Percentiles rank a stretch among this genome's conserved stretches.
Conservation (phyloP, 345 rosid genomes). For the Heritiera littoralis region DNA sequence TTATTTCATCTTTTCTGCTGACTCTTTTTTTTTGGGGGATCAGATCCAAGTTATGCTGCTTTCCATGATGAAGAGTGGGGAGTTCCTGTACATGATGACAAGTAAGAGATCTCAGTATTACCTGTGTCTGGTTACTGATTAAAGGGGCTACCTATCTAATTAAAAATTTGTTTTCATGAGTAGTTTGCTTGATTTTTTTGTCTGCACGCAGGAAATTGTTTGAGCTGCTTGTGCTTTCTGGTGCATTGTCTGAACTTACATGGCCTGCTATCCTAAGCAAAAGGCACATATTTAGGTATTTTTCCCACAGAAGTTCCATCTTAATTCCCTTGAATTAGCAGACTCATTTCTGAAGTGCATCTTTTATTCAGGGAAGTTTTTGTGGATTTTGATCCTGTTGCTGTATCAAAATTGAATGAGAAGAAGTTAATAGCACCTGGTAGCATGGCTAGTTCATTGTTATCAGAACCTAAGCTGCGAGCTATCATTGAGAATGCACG, state of each 20-base stretch:
- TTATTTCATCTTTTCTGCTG: conserved; percentile 26
- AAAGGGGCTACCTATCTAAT: conserved; percentile 5
- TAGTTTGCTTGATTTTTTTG: conserved; percentile 22
- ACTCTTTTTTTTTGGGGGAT: conserved; percentile 28
- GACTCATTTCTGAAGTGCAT: conserved; percentile 1
- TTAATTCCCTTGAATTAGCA: conserved; percentile 11
- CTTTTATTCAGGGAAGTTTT: conserved; percentile 68
- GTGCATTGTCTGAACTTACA: conserved; percentile 62
- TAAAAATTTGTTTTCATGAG: conserved; percentile 12
- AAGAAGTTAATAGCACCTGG: conserved; percentile 70
- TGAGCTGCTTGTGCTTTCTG: conserved; percentile 67
- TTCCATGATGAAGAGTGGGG: conserved; percentile 99
- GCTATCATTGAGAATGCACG: conserved; percentile 77
- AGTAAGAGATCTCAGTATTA: conserved; percentile 41
- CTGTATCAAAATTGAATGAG: conserved; percentile 75
- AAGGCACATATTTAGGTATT: conserved; percentile 68
- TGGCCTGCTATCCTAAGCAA: conserved; percentile 73
- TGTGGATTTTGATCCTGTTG: conserved; percentile 69
- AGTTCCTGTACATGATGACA: conserved; percentile 71
- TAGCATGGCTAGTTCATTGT: conserved; percentile 57
- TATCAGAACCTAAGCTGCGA: conserved; percentile 75
- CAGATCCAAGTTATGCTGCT: conserved; percentile 68
- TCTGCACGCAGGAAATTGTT: conserved; percentile 62
- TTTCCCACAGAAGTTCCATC: conserved; percentile 2
- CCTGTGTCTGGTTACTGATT: conserved; percentile 14